Evolutionary conservation across 768 basidiomycete genomes (phyloP), one percentile per base, ranked within the genome.

Genomic region (Pleurotus djamor): DNA sequence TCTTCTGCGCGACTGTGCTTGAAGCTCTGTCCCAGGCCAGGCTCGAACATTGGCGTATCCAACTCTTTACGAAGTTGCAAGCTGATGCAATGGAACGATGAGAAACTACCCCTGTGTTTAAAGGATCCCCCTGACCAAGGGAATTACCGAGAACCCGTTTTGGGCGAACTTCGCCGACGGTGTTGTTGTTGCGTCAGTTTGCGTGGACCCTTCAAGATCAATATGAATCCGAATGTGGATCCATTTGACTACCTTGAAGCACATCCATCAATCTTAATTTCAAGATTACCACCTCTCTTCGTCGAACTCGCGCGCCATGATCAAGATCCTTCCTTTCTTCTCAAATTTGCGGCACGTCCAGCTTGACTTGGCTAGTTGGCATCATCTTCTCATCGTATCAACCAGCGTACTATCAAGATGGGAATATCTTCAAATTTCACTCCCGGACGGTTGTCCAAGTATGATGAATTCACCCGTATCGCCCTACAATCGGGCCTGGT

Each of bases 401-500:
- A 44, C 56, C 44, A 65, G 61, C 52, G 52, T 48, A 57, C 60
- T 4, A 45, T 52, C 38, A 52, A 56, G 43, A 10, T 47, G n/a
- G 35, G 32, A 36, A 37, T 60, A 12, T 41, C 50, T 34, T 8
- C 45, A 16, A 61, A 61, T 47, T 9, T 48, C 6, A 56, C 48
- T 3, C 41, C 57, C n/a, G 38, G 33, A 14, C 60, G 65, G 14
- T 58, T 59, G 10, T 60, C 61, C 44, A 62, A 61, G 16, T 66
- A 69, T 44, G 65, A 68, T 52, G 43, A 41, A 6, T 71, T 72
- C 34, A 64, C 59, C 37, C 59, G 62, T n/a, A 65, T 66, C 49
- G 68, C 68, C 12, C 48, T 68, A 17, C 59, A 65, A 5, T 56
- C 68, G 14, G 72, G 72, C 3, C 67, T 73, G 41, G 69, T 69